These are phyloP conservation scores for Isatis lusitanica DNA, from an alignment of 441 rosid species.

Conservation along the genomic window DNA sequence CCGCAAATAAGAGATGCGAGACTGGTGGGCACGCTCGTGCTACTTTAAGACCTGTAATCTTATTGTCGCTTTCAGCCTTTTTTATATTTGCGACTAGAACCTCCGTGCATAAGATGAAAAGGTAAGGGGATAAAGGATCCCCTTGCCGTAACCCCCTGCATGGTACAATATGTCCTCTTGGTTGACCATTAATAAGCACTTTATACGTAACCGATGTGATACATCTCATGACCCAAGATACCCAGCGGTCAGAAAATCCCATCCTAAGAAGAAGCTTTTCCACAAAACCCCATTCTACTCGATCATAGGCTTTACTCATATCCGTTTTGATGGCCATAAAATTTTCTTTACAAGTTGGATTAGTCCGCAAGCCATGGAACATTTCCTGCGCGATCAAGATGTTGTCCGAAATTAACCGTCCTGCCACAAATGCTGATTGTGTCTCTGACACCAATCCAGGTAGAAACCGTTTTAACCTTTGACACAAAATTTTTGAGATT, in stretches of 20 bases:
- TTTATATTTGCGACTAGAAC: too few relatives aligned
- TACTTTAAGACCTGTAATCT: too few relatives aligned
- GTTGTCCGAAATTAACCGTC: not conserved
- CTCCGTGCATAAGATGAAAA: not conserved
- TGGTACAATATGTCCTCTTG: not conserved
- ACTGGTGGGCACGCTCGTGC: fast-evolving
- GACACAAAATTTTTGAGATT: not conserved
- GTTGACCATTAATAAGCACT: not conserved
- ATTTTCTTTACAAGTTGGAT: not conserved
- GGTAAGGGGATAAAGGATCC: not conserved
- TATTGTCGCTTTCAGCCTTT: too few relatives aligned
- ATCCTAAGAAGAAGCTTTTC: not conserved
- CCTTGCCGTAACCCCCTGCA: not conserved
- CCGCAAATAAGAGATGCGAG: too few relatives aligned
- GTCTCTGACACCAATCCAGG: not conserved
- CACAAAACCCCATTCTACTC: too few relatives aligned
- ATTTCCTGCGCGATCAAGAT: not conserved
- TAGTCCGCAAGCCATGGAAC: not conserved
- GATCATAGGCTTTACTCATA: not conserved
- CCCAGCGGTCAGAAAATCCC: not conserved
- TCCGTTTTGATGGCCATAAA: not conserved
- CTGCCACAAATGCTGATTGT: not conserved
- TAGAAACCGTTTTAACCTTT: not conserved
- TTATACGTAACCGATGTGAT: not conserved
- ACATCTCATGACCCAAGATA: not conserved